phyloP scores from a whole-genome alignment of 1,139 yeast genomes.

The Magnusiomyces suaveolens region DNA sequence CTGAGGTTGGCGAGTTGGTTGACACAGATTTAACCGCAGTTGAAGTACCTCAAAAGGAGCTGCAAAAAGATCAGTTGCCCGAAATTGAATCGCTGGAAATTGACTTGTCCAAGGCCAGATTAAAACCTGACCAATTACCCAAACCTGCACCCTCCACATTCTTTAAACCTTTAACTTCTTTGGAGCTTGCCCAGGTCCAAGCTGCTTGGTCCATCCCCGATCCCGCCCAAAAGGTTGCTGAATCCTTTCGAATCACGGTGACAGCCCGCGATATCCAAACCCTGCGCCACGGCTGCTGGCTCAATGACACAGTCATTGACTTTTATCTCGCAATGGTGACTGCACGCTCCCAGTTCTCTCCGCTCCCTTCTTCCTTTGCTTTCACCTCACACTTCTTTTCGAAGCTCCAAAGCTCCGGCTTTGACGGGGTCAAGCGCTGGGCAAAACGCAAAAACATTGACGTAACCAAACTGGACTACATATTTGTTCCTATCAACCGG shows the following conservation, averaged over 20 bases:
- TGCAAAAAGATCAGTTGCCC: too few species aligned
- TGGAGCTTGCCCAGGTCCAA: constrained; percentile 28
- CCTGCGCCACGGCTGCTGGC: constrained; percentile 64
- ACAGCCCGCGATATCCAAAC: constrained; percentile 60
- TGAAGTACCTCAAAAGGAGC: too few species aligned
- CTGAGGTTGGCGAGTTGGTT: too few species aligned
- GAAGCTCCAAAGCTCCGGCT: constrained; percentile 56
- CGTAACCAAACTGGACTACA: constrained; percentile 50
- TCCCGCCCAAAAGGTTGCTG: constrained; percentile 33
- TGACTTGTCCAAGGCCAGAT: too few species aligned
- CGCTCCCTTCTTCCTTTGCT: constrained; percentile 45
- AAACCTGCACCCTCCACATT: too few species aligned
- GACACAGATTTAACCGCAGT: too few species aligned
- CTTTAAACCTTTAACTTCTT: not conserved
- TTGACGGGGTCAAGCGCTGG: constrained; percentile 80
- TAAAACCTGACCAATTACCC: too few species aligned
- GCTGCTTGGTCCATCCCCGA: constrained; percentile 33
- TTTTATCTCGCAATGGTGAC: constrained; percentile 60
- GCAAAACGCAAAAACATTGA: constrained; percentile 72
- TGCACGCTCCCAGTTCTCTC: constrained; percentile 28
- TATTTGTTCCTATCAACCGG: constrained; percentile 77
- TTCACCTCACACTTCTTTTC: constrained; percentile 87
- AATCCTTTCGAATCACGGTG: constrained; percentile 49
- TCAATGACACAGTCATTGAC: constrained; percentile 85
- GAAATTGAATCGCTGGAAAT: too few species aligned